Evolutionary conservation across 345 rosid genomes (phyloP).

Genomic region (Sisymbrium altissimum): DNA sequence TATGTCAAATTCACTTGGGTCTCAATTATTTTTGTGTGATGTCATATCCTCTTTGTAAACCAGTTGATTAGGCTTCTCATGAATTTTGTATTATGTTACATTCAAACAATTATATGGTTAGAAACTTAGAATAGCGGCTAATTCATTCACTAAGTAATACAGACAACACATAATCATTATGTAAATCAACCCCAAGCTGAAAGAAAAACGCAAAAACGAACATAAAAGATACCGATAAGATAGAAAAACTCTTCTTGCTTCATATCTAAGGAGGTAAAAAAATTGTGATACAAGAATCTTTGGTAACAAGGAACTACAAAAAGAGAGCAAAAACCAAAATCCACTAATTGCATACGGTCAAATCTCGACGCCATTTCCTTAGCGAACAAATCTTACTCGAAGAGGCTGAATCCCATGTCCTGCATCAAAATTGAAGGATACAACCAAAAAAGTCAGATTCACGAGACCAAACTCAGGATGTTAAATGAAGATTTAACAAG

Average conservation of each 20-base stretch:
- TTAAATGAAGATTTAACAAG: not conserved
- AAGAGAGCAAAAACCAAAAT: not conserved
- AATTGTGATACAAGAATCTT: not conserved
- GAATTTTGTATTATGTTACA: too few species aligned
- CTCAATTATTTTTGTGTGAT: too few species aligned
- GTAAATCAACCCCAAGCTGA: not conserved
- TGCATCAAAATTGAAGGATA: conserved; percentile 27
- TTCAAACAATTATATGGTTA: too few species aligned
- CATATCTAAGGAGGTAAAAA: not conserved
- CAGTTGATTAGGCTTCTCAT: too few species aligned
- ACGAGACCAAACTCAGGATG: not conserved
- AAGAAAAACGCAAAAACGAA: not conserved
- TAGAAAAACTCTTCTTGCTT: not conserved
- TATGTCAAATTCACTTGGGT: too few species aligned
- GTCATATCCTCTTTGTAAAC: too few species aligned
- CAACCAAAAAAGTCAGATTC: not conserved
- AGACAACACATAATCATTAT: not conserved
- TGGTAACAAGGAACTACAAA: not conserved
- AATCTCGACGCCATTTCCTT: not conserved
- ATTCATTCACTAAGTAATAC: not conserved
- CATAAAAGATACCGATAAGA: not conserved
- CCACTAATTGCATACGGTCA: conserved; percentile 17
- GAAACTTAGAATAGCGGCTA: too few species aligned
- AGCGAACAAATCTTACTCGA: conserved; percentile 42
- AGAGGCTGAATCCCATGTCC: conserved; percentile 88